Evolutionary conservation across 2,329 filamentous ascomycete genomes (phyloP), one percentile per base, ranked within the genome.

Genomic region (Colletotrichum orbiculare): DNA sequence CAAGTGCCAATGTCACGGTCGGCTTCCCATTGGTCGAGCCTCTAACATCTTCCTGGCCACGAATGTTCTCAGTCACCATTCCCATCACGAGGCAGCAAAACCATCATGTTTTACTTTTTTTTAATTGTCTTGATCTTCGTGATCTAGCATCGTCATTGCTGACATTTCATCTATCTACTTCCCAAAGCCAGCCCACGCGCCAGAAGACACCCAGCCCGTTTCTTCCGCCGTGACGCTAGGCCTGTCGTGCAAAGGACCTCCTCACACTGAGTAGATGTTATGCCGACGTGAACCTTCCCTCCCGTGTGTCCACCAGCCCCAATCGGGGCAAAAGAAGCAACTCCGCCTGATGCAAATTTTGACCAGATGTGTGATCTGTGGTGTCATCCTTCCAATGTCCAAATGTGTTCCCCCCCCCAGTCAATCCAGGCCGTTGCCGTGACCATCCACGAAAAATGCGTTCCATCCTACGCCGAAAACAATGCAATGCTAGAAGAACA

Each of bases 381-480:
- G 49, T 43, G 39, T 54, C 64, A 25, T 63, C 41, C 49, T 61
- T 52, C 41, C 61, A 55, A 50, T 34, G 34, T 35, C 50, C 58
- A 8, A n/a, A 13, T n/a, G 39, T 39, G 15, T 46, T 49, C 48
- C 43, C 38, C 17, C 41, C 41, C 54, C 65, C 2, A 37, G n/a
- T 38, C 39, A 59, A 60, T 48, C 38, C 63, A 17, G 58, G 63
- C 46, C 46, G 10, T 49, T 54, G 38, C 41, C 43, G 11, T 41
- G 60, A 11, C 38, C 54, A 34, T 33, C 60, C 43, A 38, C 57
- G 13, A 57, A 50, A 53, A 57, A 63, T 61, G 62, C 57, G 63
- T 53, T 64, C 56, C 54, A 56, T 57, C 54, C 64, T 46, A 64
- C 68, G 69, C 69, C 64, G 43, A 61, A 62, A 59, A 67, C 38